Evolutionary conservation across 805 yeast genomes (phyloP), one percentile per base, ranked within the genome.

Genomic region (Kluyveromyces starmeri): DNA sequence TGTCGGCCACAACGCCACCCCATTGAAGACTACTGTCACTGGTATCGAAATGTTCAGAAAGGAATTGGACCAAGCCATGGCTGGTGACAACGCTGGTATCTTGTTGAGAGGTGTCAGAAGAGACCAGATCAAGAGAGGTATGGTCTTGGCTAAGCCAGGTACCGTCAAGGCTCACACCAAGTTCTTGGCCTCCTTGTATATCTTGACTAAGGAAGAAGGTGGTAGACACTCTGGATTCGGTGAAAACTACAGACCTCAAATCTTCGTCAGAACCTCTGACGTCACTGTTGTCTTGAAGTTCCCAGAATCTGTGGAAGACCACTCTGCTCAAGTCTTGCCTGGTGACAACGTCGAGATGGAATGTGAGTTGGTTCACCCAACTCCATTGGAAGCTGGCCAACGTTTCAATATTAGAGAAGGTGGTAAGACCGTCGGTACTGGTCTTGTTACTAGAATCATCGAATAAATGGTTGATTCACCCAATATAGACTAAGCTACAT

Each of bases 1-100:
- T 61, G 96, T 92, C 44, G 98, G 98, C 59, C 75, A 71, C 74
- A 78, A 81, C 67, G 77, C 78, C 51, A 75, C 75, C 59, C 89
- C 94, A 48, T 62, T 83, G 64, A 89, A 86, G 78, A 78, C 96
- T 52, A 84, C 82, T 44, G 96, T 88, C 45, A 92, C 98, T 39
- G 97, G 97, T 68, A 85, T 92, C 58, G 98, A 92, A 75, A 89
- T 88, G 96, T 92, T 92, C 79, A 88, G 86, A 78, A 92, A 92
- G 75, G 97, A 92, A 64, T 78, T 92, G 56, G 97, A 88, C 68
- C 73, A 78, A 55, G 97, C 97, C 48, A 82, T 82, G 79, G 98
- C 96, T 58, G 98, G 98, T 73, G 98, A 92, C 70, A 92, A 94
- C 66, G 94, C 95, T 62, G 98, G 98, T 68, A 77, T 92, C 53